Base-by-base conservation (phyloP, 2,329 filamentous ascomycete genomes). In the Ascochyta viciae-villosae region DNA sequence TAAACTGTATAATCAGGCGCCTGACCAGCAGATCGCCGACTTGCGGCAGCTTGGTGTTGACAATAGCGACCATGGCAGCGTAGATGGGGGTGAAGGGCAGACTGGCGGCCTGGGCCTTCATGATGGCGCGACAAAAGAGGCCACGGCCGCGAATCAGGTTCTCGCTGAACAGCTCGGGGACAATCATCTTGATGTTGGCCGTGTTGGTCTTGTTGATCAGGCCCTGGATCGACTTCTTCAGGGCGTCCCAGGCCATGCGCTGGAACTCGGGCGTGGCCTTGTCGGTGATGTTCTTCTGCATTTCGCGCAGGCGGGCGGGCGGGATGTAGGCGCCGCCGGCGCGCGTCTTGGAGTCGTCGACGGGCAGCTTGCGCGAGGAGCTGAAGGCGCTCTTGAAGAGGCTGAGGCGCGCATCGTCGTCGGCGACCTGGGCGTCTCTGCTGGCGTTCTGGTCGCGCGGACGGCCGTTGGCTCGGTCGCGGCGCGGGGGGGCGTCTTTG, bases 131-230 rank as follows among this genome's bases (percentile, higher is more conserved):
- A 78, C 94, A 97, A 76, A 98, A 97, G 57, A 99, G 79, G 19
- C 95, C 95, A 57, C 95, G 85, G 6, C 95, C 95, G 54, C 95
- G 89, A 37, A 99, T 83, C 67, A 99, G 78, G 74, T 99, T 99
- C 82, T 99, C 95, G 45, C 87, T 87, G 77, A 99, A 99, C 41
- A 99, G 83, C 78, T 99, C 95, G 1, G 94, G 94, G 23, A 98
- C 92, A 60, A 99, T 97, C 72, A 90, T 86, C 78, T 99, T 98
- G 83, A 99, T 98, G 76, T 99, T 99, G 31, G 90, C 91, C 52
- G 94, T 91, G 78, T 98, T 98, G 82, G 97, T 90, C 82, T 99
- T 99, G 84, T 99, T 99, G 83, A 99, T 96, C 63, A 99, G 81
- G 67, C 95, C 95, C 74, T 99, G 98, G 79, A 99, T 96, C 44